Percentiles rank a stretch among this genome's conserved stretches.
phyloP scores from a whole-genome alignment of 2,329 filamentous ascomycete species.

The Huntiella decipiens region DNA sequence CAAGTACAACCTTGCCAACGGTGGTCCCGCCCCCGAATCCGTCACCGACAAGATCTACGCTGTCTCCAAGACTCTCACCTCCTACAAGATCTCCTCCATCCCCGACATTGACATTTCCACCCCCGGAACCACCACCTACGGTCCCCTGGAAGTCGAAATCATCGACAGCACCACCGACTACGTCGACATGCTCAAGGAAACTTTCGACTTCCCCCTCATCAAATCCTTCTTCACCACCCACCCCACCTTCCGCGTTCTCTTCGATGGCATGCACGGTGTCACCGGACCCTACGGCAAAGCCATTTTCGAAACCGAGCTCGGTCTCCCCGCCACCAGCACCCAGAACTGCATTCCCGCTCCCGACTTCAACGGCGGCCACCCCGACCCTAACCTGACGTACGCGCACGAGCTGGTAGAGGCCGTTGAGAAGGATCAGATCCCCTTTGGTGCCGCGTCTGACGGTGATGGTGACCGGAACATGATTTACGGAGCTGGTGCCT shows the following conservation, averaged over 20 bases:
- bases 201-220: constrained; percentile 95
- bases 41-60: constrained; percentile 98
- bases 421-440: constrained; percentile 78
- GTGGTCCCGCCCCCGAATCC: constrained; percentile 83
- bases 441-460: constrained; percentile 91
- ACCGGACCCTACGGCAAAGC: constrained; percentile 88
- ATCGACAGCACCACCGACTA: constrained; percentile 90
- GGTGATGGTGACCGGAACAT: constrained; percentile 98
- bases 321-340: constrained; percentile 47
- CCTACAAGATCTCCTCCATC: constrained; percentile 82
- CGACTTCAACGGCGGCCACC: constrained; percentile 94
- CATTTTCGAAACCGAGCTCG: constrained; percentile 89
- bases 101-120: constrained; percentile 68
- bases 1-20: constrained; percentile 98
- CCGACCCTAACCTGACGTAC: constrained; percentile 94
- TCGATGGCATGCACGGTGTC: constrained; percentile 85
- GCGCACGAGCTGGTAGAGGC: constrained; percentile 85
- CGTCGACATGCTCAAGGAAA: constrained; percentile 86
- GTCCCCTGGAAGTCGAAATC: constrained; percentile 78
- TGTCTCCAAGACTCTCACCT: constrained; percentile 69
- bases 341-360: constrained; percentile 87
- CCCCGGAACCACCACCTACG: constrained; percentile 71
- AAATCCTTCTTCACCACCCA: constrained; percentile 78
- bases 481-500: constrained; percentile 95
- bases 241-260: constrained; percentile 88